phyloP scores from a whole-genome alignment of 23 red algal species.

The Gracilaria vermiculophylla region DNA sequence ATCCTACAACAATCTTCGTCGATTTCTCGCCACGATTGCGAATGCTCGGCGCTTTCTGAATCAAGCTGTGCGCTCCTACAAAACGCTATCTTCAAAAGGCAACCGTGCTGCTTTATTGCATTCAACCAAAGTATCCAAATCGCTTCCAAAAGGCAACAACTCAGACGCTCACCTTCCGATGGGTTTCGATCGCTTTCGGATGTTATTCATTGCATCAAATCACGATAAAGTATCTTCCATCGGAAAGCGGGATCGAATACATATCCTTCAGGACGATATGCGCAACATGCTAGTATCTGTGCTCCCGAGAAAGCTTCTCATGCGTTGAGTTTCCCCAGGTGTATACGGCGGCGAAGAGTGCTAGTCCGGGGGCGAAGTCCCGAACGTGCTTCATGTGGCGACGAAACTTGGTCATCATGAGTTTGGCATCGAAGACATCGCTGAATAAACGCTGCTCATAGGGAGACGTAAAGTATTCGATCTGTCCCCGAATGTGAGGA shows the following conservation, averaged over 20 bases:
- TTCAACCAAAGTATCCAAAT: background rate
- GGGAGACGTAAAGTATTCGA: constrained; percentile 92
- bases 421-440: constrained; percentile 76
- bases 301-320: constrained; percentile 69
- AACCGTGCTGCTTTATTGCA: background rate
- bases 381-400: constrained; percentile 75
- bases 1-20: background rate
- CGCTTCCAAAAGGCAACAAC: background rate
- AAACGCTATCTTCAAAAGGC: background rate
- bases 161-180: background rate
- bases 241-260: no score
- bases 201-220: background rate
- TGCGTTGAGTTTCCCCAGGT: constrained; percentile 75
- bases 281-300: constrained; percentile 34
- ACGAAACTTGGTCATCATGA: constrained; percentile 80
- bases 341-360: constrained; percentile 73
- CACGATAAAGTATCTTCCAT: background rate
- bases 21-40: background rate
- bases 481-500: constrained; percentile 75
- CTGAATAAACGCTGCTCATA: constrained; percentile 93
- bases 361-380: constrained; percentile 62
- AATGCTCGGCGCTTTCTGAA: background rate
- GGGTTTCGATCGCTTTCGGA: background rate
- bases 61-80: background rate
- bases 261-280: no score